Evolutionary conservation across 192 early-diverging fungal species (phyloP).

Genomic region (Podila verticillata): DNA sequence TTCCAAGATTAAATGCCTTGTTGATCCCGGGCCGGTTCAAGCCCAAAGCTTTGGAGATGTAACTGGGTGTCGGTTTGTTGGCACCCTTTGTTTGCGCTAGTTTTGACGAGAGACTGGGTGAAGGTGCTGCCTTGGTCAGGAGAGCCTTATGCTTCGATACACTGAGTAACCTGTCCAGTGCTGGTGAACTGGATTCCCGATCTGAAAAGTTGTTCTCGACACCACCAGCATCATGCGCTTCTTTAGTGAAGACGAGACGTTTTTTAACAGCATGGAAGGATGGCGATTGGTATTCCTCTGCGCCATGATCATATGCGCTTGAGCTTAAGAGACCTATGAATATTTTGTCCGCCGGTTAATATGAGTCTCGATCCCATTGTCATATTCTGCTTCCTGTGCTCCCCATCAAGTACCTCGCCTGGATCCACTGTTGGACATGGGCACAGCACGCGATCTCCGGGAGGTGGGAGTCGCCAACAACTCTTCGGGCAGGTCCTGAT

Average conservation of each 20-base stretch:
- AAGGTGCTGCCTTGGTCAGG: not conserved
- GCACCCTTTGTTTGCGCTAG: not conserved
- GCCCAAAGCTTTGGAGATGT: not conserved
- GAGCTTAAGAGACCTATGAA: not conserved
- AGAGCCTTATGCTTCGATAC: constrained; percentile 14
- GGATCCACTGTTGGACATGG: not conserved
- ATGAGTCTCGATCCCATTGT: not conserved
- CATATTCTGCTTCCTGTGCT: not conserved
- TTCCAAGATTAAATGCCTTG: constrained; percentile 1
- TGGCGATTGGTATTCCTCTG: constrained; percentile 16
- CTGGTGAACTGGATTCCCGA: constrained; percentile 10
- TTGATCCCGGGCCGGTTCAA: not conserved
- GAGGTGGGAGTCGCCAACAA: constrained; percentile 6
- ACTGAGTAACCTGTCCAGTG: constrained; percentile 16
- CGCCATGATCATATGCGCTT: not conserved
- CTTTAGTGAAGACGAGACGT: constrained; percentile 11
- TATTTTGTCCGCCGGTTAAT: not conserved
- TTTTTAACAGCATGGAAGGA: constrained; percentile 34
- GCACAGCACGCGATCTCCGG: not conserved
- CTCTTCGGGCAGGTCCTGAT: constrained; percentile 5
- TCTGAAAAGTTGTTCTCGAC: not conserved
- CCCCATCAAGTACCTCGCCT: not conserved
- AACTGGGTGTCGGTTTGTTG: not conserved
- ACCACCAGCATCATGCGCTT: not conserved
- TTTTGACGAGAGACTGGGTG: not conserved